Conservation (phyloP, 495 filamentous ascomycete genomes). For the Aspergillus sparsus region DNA sequence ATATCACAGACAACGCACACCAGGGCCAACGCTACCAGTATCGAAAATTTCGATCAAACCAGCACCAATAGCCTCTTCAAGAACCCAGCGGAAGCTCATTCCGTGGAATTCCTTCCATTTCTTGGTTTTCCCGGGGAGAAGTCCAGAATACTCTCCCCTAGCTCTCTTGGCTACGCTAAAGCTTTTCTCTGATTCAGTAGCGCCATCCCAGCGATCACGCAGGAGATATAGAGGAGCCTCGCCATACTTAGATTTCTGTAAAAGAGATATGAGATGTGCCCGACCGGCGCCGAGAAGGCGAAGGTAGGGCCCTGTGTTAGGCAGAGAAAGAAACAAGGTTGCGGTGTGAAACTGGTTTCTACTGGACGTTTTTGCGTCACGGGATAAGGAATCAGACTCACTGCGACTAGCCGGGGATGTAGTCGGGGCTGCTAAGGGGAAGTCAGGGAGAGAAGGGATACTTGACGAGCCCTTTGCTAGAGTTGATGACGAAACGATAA, state of each 20-base stretch:
- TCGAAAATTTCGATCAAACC: conserved; percentile 84
- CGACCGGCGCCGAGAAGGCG: conserved; percentile 68
- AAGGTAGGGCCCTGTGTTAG: conserved; percentile 71
- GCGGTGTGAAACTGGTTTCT: conserved; percentile 35
- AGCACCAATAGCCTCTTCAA: conserved; percentile 75
- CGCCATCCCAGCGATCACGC: conserved; percentile 80
- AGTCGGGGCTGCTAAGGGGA: conserved; percentile 50
- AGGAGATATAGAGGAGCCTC: conserved; percentile 69
- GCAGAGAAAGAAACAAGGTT: conserved; percentile 65
- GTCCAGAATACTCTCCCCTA: conserved; percentile 67
- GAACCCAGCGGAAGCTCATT: conserved; percentile 72
- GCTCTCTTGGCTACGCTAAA: conserved; percentile 60
- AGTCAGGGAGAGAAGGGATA: conserved; percentile 55
- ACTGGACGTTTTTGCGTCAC: background rate
- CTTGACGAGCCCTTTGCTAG: conserved; percentile 47
- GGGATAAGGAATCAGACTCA: conserved; percentile 3
- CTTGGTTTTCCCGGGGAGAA: conserved; percentile 71
- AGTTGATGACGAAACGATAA: conserved; percentile 61
- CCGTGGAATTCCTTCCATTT: conserved; percentile 84
- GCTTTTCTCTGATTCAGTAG: conserved; percentile 59
- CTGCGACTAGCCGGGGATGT: conserved; percentile 51
- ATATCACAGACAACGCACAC: conserved; percentile 57
- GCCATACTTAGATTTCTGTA: conserved; percentile 62
- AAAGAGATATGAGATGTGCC: conserved; percentile 62
- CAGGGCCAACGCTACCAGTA: conserved; percentile 77